These are phyloP conservation scores for Zygosaccharomyces pseudobailii DNA, from an alignment of 1,139 yeast species.

Conservation along the genomic window DNA sequence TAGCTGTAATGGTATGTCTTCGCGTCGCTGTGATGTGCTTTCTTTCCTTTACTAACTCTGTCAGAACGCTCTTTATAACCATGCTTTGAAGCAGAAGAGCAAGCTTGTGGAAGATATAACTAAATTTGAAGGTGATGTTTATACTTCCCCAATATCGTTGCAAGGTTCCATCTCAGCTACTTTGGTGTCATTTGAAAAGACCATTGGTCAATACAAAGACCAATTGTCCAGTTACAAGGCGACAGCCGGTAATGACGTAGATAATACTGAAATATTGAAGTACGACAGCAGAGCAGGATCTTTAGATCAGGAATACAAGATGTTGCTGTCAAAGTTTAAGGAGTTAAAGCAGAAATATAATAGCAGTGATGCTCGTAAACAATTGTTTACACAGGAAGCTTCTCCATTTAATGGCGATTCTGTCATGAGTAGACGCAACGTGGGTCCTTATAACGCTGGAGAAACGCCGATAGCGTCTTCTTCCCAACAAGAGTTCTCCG, in stretches of 20 bases:
- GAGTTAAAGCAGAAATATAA: conserved; percentile 63
- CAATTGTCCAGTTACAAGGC: conserved; percentile 59
- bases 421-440: conserved; percentile 24
- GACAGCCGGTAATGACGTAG: conserved; percentile 34
- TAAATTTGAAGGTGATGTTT: conserved; percentile 60
- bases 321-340: conserved; percentile 55
- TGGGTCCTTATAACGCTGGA: conserved; percentile 4
- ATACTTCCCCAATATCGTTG: conserved; percentile 66
- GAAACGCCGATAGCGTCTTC: conserved; percentile 21
- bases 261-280: conserved; percentile 37
- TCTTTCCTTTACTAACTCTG: conserved; percentile 2
- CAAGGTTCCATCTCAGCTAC: conserved; percentile 83
- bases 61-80: conserved; percentile 80
- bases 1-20: conserved; percentile 14
- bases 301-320: conserved; percentile 56
- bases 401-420: conserved; percentile 19
- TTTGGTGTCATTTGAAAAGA: conserved; percentile 65
- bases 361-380: conserved; percentile 36
- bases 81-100: conserved; percentile 81
- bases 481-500: conserved; percentile 20
- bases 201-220: conserved; percentile 65
- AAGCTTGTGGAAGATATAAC: conserved; percentile 64
- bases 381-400: conserved; percentile 21
- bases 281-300: conserved; percentile 58
- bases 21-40: background rate